Percentiles rank a stretch among this genome's conserved stretches.
Evolutionary conservation across 2,329 filamentous ascomycete species (phyloP).

Genomic region (Pseudogymnoascus sp.): DNA sequence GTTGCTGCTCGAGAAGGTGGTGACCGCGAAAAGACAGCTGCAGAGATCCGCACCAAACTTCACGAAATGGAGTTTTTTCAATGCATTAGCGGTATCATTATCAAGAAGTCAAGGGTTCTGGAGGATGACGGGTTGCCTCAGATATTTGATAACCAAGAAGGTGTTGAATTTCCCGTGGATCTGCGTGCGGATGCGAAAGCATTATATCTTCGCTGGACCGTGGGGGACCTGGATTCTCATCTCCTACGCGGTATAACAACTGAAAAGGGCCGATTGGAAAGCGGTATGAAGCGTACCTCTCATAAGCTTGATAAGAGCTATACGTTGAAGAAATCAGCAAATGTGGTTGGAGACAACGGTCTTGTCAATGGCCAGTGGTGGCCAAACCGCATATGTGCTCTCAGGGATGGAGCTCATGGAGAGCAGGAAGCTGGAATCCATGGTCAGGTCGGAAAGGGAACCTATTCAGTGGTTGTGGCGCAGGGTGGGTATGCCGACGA

Average conservation of each 20-base stretch:
- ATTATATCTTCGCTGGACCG: conserved; percentile 38
- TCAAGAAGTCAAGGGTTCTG: conserved; percentile 23
- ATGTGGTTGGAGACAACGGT: conserved; percentile 25
- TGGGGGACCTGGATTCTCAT: conserved; percentile 34
- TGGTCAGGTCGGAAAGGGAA: conserved; percentile 37
- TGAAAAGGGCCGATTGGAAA: conserved; percentile 15
- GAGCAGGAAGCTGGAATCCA: conserved; percentile 40
- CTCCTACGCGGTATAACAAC: conserved; percentile 30
- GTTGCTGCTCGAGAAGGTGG: conserved; percentile 7
- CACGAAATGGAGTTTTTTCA: conserved; percentile 25
- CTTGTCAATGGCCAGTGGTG: conserved; percentile 39
- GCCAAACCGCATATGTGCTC: conserved; percentile 40
- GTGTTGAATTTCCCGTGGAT: conserved; percentile 35
- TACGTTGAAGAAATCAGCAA: conserved; percentile 12
- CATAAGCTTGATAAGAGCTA: conserved; percentile 14
- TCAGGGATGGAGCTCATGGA: conserved; percentile 46
- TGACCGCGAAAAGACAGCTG: conserved; percentile 6
- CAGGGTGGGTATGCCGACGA: conserved; percentile 38
- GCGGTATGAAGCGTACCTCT: conserved; percentile 13
- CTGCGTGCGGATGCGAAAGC: conserved; percentile 38
- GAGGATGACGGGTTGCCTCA: conserved; percentile 31
- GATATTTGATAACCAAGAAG: conserved; percentile 30
- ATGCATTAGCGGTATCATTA: conserved; percentile 12
- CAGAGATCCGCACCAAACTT: conserved; percentile 19
- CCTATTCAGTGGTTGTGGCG: conserved; percentile 44